Evolutionary conservation across 805 yeast species (phyloP), one percentile per base, ranked within the genome.

Genomic region (Cyberlindnera bimundalis): DNA sequence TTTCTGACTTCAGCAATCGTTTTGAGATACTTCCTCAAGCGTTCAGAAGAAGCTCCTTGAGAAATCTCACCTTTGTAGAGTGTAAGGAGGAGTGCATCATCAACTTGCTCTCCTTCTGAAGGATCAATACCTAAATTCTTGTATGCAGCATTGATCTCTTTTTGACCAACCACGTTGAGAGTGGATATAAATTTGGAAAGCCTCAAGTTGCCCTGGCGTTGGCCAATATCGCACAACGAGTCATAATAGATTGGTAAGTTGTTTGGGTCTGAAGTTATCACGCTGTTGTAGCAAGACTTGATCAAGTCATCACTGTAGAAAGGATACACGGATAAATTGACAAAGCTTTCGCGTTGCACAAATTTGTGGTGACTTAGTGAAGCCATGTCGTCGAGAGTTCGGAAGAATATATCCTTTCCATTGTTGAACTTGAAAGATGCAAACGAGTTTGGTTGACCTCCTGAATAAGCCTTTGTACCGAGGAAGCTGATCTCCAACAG

Each of bases 191-290:
- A 65, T 19, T 62, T 51, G 39, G 68, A 67, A 20, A 81, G 55
- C 31, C 66, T 71, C 41, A 73, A 73, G 1, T 76, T 67, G 7
- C 67, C 62, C 40, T 78, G 68, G 0, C 62, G 50, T n/a, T 72
- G 68, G 0, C 83, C 73, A 28, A 82, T 64, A 29, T 61, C 70
- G 6, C 60, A 64, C 25, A 84, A 56, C 0, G 82, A 74, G 55
- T 84, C 89, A 49, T 77, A 72, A 48, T 80, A 81, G 25, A 64
- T 58, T 1, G 84, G 78, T 2, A 56, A 46, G 34, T 70, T 64
- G 0, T 48, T 55, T 0, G 74, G 70, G 55, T 82, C 86, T 35
- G 66, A 42, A 0, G 45, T 37, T 4, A 58, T 50, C 39, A 71
- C 67, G 0, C 58, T 54, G 16, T 71, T 67, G 53, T 73, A 84